Evolutionary conservation across 2,329 filamentous ascomycete genomes (phyloP).

Genomic region (Phaeosphaeriaceae sp.): DNA sequence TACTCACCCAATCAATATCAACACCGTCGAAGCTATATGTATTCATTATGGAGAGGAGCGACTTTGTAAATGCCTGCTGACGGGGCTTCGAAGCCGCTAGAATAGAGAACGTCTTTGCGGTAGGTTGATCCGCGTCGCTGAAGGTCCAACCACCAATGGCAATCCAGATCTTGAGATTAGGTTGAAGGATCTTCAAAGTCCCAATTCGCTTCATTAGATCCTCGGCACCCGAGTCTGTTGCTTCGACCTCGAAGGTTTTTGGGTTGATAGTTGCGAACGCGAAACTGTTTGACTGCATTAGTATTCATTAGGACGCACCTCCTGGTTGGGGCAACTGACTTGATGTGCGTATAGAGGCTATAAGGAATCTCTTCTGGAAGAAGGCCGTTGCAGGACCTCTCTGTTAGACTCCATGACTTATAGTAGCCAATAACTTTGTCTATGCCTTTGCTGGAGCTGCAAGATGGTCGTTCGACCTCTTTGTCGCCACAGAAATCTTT

Average conservation of each 20-base stretch:
- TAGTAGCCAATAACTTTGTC: constrained; percentile 6
- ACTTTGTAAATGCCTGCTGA: too few species aligned
- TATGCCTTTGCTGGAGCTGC: not conserved
- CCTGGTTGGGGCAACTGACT: too few species aligned
- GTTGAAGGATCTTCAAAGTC: constrained; percentile 36
- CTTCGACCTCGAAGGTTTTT: too few species aligned
- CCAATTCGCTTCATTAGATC: not conserved
- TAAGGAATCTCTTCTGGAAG: not conserved
- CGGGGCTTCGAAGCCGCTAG: too few species aligned
- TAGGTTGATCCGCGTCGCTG: constrained; percentile 46
- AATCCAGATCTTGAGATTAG: constrained; percentile 42
- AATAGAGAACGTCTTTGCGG: constrained; percentile 26
- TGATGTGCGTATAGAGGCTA: not conserved
- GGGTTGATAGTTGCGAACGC: too few species aligned
- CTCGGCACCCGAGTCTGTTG: too few species aligned
- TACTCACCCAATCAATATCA: too few species aligned
- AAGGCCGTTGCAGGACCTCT: not conserved
- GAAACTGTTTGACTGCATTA: too few species aligned
- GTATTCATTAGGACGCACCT: too few species aligned
- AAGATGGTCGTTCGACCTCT: not conserved
- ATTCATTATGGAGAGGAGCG: too few species aligned
- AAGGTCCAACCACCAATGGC: constrained; percentile 52
- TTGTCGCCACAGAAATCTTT: constrained; percentile 4
- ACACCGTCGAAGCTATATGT: too few species aligned
- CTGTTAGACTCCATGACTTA: not conserved